These are phyloP conservation scores for Neonectria coccinea DNA, from an alignment of 2,329 filamentous ascomycete genomes.

Conservation along the genomic window DNA sequence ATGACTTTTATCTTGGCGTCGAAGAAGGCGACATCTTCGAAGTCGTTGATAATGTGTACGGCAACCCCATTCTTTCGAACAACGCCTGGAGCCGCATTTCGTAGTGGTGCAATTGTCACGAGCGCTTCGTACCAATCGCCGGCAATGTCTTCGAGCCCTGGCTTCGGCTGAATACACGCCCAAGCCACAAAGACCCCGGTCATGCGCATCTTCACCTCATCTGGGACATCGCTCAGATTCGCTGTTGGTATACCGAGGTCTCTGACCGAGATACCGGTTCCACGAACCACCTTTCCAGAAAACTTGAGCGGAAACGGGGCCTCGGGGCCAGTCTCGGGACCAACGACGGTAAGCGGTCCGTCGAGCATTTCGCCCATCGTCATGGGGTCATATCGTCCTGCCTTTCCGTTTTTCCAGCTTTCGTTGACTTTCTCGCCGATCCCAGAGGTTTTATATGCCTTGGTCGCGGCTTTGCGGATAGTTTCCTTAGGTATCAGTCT, in stretches of 20 bases:
- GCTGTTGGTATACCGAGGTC: slow-evolving; percentile 65
- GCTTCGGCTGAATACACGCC: slow-evolving; percentile 59
- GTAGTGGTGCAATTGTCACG: slow-evolving; percentile 66
- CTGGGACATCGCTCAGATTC: slow-evolving; percentile 64
- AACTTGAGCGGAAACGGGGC: slow-evolving; percentile 67
- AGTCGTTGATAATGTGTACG: slow-evolving; percentile 66
- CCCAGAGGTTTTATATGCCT: slow-evolving; percentile 50
- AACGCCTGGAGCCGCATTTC: slow-evolving; percentile 58
- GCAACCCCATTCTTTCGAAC: slow-evolving; percentile 63
- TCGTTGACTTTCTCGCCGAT: slow-evolving; percentile 45
- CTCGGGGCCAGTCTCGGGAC: slow-evolving; percentile 63
- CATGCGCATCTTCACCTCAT: slow-evolving; percentile 65
- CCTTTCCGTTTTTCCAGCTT: slow-evolving; percentile 54
- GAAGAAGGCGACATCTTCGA: slow-evolving; percentile 56
- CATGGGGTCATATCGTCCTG: slow-evolving; percentile 52
- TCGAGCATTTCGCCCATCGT: slow-evolving; percentile 49
- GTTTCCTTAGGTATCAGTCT: slow-evolving; percentile 50
- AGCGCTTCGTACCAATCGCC: slow-evolving; percentile 69
- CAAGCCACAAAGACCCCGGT: slow-evolving; percentile 75
- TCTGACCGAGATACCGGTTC: slow-evolving; percentile 54
- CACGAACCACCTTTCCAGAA: slow-evolving; percentile 59
- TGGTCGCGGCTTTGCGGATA: slow-evolving; percentile 55
- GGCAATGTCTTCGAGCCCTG: slow-evolving; percentile 49
- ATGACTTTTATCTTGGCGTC: slow-evolving; percentile 62
- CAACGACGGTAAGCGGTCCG: slow-evolving; percentile 55